Conservation (phyloP, 805 yeast species). For the Metschnikowia colocasiae region DNA sequence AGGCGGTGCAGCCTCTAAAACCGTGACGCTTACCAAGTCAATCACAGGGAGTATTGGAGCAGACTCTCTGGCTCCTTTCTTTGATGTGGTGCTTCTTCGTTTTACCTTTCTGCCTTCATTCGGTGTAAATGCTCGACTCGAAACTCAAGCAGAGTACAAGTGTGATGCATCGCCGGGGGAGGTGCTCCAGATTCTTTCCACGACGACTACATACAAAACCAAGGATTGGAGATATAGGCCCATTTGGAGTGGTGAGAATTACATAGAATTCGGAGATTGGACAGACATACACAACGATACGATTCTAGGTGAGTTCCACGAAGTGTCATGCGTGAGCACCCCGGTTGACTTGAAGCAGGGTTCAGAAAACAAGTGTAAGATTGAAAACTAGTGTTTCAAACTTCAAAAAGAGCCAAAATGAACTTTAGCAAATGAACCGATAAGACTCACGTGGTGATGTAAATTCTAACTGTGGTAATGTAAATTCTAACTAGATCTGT, state of each 20-base stretch:
- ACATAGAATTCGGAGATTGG: slow-evolving; percentile 4
- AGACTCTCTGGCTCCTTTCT: slow-evolving; percentile 1
- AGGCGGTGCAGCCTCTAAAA: slow-evolving; percentile 9
- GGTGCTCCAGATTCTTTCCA: slow-evolving; percentile 9
- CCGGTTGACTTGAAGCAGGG: not conserved
- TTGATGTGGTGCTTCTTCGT: slow-evolving; percentile 4
- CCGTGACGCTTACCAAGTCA: slow-evolving; percentile 3
- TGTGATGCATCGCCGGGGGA: slow-evolving; percentile 10
- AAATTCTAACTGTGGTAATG: too few species aligned
- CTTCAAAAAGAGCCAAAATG: too few species aligned
- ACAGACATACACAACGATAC: not conserved
- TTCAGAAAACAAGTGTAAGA: too few species aligned
- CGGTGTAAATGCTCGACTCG: not conserved
- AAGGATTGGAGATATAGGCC: slow-evolving; percentile 9
- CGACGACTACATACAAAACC: slow-evolving; percentile 4
- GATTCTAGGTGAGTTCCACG: slow-evolving; percentile 3
- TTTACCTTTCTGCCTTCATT: not conserved
- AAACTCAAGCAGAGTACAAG: slow-evolving; percentile 11
- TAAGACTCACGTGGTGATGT: too few species aligned
- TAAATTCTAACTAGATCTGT: too few species aligned
- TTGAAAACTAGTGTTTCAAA: too few species aligned
- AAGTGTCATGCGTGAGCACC: slow-evolving; percentile 9
- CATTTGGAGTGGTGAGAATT: not conserved
- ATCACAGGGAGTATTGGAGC: not conserved
- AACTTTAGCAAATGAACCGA: too few species aligned